Conservation (phyloP, 2,329 filamentous ascomycete species). For the Fusarium sp. region DNA sequence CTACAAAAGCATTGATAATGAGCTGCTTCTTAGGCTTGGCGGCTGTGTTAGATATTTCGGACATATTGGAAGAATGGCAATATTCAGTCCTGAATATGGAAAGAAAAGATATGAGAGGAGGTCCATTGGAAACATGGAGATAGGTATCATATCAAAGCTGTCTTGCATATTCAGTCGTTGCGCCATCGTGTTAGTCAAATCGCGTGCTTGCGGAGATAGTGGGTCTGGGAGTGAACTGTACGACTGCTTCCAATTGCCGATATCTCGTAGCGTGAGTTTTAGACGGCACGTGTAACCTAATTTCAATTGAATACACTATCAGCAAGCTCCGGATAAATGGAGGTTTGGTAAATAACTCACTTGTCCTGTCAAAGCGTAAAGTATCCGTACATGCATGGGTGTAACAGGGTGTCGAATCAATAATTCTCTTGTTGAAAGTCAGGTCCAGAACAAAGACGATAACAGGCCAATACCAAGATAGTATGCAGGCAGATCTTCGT, state of each 20-base stretch:
- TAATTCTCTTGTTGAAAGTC: too few relatives aligned
- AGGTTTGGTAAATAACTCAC: background rate
- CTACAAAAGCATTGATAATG: slow-evolving; percentile 61
- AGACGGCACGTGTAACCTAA: too few relatives aligned
- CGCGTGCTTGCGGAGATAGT: slow-evolving; percentile 23
- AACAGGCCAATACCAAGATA: background rate
- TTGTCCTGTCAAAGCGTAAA: background rate
- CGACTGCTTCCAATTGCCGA: background rate
- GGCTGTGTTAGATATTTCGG: slow-evolving; percentile 5
- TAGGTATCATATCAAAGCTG: background rate
- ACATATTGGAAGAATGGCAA: slow-evolving; percentile 22
- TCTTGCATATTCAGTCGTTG: background rate
- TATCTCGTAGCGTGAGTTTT: too few relatives aligned
- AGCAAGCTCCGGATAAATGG: slow-evolving; percentile 1
- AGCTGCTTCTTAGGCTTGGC: slow-evolving; percentile 54
- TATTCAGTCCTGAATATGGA: background rate
- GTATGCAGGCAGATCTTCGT: background rate
- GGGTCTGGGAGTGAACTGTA: background rate
- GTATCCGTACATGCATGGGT: too few relatives aligned
- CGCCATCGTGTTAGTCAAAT: background rate
- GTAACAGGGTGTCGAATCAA: too few relatives aligned
- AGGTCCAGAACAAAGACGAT: background rate
- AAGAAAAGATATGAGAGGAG: background rate
- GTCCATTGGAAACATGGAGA: background rate
- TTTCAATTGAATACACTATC: too few relatives aligned